These are phyloP conservation scores for Dentipellis fragilis DNA, from an alignment of 768 basidiomycete species.

Conservation along the genomic window DNA sequence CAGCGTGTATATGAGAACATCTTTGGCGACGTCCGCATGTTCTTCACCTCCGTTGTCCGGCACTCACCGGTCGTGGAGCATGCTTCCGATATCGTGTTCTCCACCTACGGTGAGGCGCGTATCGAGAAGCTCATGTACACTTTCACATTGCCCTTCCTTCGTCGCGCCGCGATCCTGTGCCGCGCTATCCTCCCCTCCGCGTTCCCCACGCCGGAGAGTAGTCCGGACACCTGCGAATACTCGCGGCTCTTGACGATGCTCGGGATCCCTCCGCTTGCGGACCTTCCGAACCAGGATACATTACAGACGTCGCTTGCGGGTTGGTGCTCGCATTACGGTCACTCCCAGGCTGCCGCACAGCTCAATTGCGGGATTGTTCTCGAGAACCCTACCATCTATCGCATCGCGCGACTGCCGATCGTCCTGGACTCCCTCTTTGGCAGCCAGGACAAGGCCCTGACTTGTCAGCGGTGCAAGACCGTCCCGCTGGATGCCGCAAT, in stretches of 20 bases:
- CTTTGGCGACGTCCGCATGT: conserved; percentile 81
- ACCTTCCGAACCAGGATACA: conserved; percentile 74
- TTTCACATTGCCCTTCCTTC: conserved; percentile 87
- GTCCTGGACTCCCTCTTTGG: conserved; percentile 78
- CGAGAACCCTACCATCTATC: conserved; percentile 79
- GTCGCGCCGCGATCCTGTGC: conserved; percentile 77
- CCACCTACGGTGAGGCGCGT: conserved; percentile 71
- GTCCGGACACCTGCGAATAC: conserved; percentile 57
- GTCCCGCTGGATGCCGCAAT: conserved; percentile 82
- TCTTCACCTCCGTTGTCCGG: conserved; percentile 84
- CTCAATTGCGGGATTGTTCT: conserved; percentile 70
- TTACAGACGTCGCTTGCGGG: conserved; percentile 82
- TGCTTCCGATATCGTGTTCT: conserved; percentile 69
- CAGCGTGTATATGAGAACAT: conserved; percentile 55
- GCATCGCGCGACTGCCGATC: conserved; percentile 69
- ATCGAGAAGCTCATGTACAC: conserved; percentile 82
- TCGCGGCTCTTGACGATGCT: conserved; percentile 64
- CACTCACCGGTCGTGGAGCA: conserved; percentile 85
- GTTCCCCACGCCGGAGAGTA: conserved; percentile 34
- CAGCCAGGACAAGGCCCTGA: conserved; percentile 61
- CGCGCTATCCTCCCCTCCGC: conserved; percentile 60
- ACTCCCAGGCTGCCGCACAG: conserved; percentile 70
- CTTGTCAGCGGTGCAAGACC: conserved; percentile 67
- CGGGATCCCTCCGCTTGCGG: conserved; percentile 69
- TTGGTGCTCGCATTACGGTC: conserved; percentile 86